Conservation (phyloP, 106 monocot species). For the Xerophyta viscosa region DNA sequence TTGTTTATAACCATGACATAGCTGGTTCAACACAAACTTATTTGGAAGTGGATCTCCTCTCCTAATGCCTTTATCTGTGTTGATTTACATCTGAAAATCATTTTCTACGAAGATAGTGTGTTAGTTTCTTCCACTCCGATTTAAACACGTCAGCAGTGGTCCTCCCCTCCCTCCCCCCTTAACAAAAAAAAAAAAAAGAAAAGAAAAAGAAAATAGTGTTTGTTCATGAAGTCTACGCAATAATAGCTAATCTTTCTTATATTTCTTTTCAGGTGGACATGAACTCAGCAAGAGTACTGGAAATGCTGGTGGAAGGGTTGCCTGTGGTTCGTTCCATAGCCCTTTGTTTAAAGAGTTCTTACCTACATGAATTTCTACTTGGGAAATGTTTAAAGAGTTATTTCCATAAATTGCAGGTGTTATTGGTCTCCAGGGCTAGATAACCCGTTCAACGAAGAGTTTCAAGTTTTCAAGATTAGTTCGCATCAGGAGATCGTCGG, state of each 20-base stretch:
- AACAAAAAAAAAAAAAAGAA: no score
- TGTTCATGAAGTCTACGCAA: not conserved
- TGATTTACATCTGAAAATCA: no score
- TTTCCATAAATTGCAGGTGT: conserved; percentile 2
- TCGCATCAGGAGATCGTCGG: not conserved
- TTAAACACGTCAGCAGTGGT: no score
- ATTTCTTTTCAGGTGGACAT: conserved; percentile 7
- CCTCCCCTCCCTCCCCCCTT: no score
- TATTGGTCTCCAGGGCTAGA: conserved; percentile 14
- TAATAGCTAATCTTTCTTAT: not conserved
- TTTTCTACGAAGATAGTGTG: no score
- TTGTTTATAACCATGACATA: no score
- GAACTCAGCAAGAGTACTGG: conserved; percentile 9
- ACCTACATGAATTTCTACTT: not conserved
- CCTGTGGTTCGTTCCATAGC: conserved; percentile 1
- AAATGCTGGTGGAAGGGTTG: conserved; percentile 11
- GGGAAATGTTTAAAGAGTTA: not conserved
- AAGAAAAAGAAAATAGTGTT: no score
- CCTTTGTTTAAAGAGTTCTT: not conserved
- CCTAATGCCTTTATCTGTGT: no score
- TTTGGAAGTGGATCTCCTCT: no score
- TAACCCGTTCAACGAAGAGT: not conserved
- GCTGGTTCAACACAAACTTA: no score
- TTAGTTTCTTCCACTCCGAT: no score
- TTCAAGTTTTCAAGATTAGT: not conserved